These are phyloP conservation scores for Ormosia emarginata DNA, from an alignment of 306 rosid genomes.

Conservation along the genomic window DNA sequence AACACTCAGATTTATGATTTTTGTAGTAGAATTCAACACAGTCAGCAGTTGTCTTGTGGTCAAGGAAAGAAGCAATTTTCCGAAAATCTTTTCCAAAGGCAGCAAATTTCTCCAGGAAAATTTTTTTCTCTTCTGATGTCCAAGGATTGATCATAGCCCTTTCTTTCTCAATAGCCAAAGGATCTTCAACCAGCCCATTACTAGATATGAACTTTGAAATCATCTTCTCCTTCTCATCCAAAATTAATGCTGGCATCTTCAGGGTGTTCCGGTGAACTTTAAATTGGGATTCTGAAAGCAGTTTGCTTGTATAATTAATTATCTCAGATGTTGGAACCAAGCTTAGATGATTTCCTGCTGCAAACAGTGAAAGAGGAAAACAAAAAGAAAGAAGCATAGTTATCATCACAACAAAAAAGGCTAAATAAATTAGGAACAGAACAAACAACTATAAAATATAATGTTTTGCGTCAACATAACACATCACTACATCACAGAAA, in stretches of 20 bases:
- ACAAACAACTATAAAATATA: neutral
- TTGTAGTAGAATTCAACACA: conserved; percentile 95
- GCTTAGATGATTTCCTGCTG: conserved; percentile 63
- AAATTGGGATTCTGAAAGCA: conserved; percentile 64
- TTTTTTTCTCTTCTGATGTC: conserved; percentile 63
- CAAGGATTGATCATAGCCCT: conserved; percentile 82
- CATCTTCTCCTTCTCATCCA: conserved; percentile 72
- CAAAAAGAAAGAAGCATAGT: neutral
- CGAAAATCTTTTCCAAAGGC: conserved; percentile 74
- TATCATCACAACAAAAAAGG: neutral
- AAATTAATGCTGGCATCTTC: conserved; percentile 88
- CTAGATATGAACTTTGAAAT: conserved; percentile 59
- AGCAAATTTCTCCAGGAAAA: conserved; percentile 68
- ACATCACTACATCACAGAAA: neutral
- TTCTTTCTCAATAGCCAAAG: conserved; percentile 80
- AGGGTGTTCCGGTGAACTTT: conserved; percentile 49
- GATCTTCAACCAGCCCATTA: conserved; percentile 91
- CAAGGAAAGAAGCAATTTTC: conserved; percentile 75
- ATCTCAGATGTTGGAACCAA: conserved; percentile 57
- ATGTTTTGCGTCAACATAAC: neutral
- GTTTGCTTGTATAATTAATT: conserved; percentile 51
- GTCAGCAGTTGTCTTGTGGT: conserved; percentile 92
- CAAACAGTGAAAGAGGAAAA: neutral
- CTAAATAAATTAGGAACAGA: neutral
- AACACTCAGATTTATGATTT: conserved; percentile 80